Evolutionary conservation across 108 stramenopile genomes (phyloP).

Genomic region (Cyclotella atomus): DNA sequence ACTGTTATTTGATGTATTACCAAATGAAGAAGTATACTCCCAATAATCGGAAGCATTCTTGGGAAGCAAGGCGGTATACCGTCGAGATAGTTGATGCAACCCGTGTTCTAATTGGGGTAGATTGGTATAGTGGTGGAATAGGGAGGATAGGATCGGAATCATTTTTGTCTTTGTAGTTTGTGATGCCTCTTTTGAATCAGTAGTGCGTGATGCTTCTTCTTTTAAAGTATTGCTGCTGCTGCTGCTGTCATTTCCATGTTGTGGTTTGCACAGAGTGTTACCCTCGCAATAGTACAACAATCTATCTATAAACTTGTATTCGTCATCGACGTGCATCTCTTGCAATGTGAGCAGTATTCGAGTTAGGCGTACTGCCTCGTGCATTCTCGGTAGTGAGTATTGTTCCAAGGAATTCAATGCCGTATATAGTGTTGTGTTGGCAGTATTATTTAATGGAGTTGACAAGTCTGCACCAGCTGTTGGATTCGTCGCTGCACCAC

Average conservation of each 20-base stretch:
- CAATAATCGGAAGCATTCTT: slow-evolving; percentile 22
- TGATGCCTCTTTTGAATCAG: neutral
- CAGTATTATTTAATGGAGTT: neutral
- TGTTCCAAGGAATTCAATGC: slow-evolving; percentile 27
- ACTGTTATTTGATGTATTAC: neutral
- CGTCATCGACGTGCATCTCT: slow-evolving; percentile 17
- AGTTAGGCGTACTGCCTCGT: slow-evolving; percentile 37
- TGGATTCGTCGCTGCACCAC: neutral
- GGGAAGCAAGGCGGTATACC: slow-evolving; percentile 25
- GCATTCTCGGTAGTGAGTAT: slow-evolving; percentile 46
- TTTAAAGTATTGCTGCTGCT: neutral
- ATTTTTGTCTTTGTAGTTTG: neutral
- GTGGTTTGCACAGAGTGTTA: neutral
- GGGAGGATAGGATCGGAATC: slow-evolving; percentile 26
- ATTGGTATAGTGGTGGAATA: slow-evolving; percentile 35
- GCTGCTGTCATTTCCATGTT: neutral
- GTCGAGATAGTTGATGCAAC: slow-evolving; percentile 24
- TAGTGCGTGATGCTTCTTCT: neutral
- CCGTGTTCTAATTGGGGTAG: slow-evolving; percentile 36
- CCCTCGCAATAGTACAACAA: slow-evolving; percentile 31
- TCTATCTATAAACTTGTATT: slow-evolving; percentile 9
- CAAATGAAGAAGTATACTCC: slow-evolving; percentile 5
- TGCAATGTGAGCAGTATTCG: slow-evolving; percentile 32
- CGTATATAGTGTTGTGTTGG: neutral
- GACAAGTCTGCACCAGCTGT: neutral